Evolutionary conservation across 495 filamentous ascomycete species (phyloP).

Genomic region (Lophium mytilinum): DNA sequence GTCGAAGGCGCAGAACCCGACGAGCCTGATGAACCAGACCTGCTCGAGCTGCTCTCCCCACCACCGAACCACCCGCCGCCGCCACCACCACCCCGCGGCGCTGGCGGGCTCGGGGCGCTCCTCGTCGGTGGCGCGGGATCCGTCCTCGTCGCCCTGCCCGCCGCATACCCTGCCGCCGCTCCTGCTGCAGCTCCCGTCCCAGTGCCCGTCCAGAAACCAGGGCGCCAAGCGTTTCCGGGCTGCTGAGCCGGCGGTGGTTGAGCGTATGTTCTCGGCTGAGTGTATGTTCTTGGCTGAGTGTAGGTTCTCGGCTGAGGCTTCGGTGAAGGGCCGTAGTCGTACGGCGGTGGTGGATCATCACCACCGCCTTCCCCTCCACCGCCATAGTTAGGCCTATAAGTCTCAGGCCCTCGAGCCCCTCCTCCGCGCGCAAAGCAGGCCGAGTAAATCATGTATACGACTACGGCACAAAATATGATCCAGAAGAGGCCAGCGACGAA

Average conservation of each 20-base stretch:
- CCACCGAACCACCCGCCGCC: constrained; percentile 31
- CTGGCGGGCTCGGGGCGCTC: neutral
- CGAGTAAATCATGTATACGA: constrained; percentile 45
- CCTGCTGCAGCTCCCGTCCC: constrained; percentile 67
- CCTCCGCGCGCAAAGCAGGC: constrained; percentile 28
- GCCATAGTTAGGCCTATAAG: constrained; percentile 34
- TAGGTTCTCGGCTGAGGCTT: constrained; percentile 16
- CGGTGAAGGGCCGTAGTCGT: constrained; percentile 46
- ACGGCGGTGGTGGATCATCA: constrained; percentile 54
- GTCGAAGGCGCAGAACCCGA: constrained; percentile 38
- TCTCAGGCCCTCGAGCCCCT: neutral
- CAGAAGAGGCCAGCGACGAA: constrained; percentile 27
- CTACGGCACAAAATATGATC: constrained; percentile 37
- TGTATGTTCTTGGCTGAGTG: no score
- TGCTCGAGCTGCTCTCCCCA: constrained; percentile 40
- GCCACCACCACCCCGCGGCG: neutral
- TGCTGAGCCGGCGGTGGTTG: constrained; percentile 26
- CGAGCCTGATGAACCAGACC: constrained; percentile 34
- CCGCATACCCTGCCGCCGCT: constrained; percentile 60
- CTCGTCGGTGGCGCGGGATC: neutral
- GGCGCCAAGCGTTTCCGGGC: constrained; percentile 52
- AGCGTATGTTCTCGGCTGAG: neutral
- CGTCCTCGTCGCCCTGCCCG: constrained; percentile 42
- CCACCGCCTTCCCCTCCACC: constrained; percentile 43
- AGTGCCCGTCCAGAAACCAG: constrained; percentile 83